Base-by-base conservation (phyloP, 208 protist species). In the Phytomonas sp. region DNA sequence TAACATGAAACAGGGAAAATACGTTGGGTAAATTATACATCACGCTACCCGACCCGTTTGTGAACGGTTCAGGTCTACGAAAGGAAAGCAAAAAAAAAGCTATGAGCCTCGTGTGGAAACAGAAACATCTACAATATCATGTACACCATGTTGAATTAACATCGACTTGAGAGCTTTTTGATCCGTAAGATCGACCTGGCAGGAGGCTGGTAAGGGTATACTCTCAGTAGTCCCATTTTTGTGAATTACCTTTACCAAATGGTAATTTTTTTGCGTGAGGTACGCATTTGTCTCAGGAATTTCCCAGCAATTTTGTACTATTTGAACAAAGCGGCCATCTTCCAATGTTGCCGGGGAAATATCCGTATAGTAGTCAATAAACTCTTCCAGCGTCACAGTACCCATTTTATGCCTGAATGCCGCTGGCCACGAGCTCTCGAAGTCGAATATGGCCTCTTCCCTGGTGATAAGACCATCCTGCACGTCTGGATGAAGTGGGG, bases 291-390 rank as follows among this genome's bases (percentile, higher is more conserved):
- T 88, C 31, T 67, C 76, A 2, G 87, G 87, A 63, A 97, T 92
- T 17, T 46, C 65, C 93, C 93, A 97, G 43, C 78, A 77, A 70
- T 77, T 75, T 40, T 83, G 69, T 63, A 97, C 33, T 31, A 85
- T 75, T 17, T 33, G 56, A n/a, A 88, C 66, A 77, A 97, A 97
- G 67, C 91, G 82, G n/a, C 84, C 87, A 61, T 97, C 93, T 28
- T 84, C 77, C 32, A 89, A 75, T 31, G 84, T 79, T 20, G 82
- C 75, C 20, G 87, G 89, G 28, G 88, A 95, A 66, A 97, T 70
- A 77, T 97, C 93, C 32, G 81, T 88, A 82, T 97, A 96, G 84
- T 96, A 97, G 61, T 94, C 89, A 28, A 91, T 71, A 76, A 96
- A 97, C 65, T 94, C 85, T 20, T 89, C 80, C 9, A 89, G 67